Percentiles rank a stretch among this genome's conserved stretches.
These are phyloP conservation scores for Ustilago crameri DNA, from an alignment of 1,284 basidiomycete genomes.

Conservation along the genomic window DNA sequence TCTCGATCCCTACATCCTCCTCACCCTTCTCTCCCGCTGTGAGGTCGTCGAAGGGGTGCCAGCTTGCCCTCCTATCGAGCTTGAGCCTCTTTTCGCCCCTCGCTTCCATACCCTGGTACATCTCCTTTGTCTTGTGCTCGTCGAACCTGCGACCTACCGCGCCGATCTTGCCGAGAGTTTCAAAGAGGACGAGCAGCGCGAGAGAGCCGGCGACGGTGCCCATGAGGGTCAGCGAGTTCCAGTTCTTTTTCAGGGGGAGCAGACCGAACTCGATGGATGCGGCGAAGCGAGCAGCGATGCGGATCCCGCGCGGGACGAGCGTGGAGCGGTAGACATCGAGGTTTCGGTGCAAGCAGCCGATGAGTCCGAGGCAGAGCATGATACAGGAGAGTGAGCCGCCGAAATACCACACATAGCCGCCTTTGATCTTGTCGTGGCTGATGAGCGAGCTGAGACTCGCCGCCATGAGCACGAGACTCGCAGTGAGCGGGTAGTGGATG, in stretches of 20 bases:
- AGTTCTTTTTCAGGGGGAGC: slow-evolving; percentile 54
- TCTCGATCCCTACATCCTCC: slow-evolving; percentile 66
- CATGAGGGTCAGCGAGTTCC: slow-evolving; percentile 50
- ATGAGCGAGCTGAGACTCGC: slow-evolving; percentile 49
- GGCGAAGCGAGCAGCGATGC: slow-evolving; percentile 52
- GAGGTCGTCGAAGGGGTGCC: slow-evolving; percentile 66
- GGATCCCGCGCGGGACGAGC: slow-evolving; percentile 49
- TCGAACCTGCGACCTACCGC: slow-evolving; percentile 58
- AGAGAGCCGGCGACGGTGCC: slow-evolving; percentile 48
- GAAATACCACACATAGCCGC: slow-evolving; percentile 61
- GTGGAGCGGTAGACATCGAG: slow-evolving; percentile 55
- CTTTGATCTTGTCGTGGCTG: slow-evolving; percentile 22
- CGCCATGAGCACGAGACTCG: slow-evolving; percentile 58
- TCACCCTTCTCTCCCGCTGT: slow-evolving; percentile 62
- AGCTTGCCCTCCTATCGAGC: slow-evolving; percentile 41
- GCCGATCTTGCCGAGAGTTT: slow-evolving; percentile 65
- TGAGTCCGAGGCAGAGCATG: slow-evolving; percentile 51
- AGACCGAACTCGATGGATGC: slow-evolving; percentile 44
- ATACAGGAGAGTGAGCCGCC: slow-evolving; percentile 45
- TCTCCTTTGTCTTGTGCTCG: slow-evolving; percentile 35
- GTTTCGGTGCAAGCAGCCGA: slow-evolving; percentile 60
- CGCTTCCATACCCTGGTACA: slow-evolving; percentile 33
- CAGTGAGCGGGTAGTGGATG: slow-evolving; percentile 65
- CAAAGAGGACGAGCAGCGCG: slow-evolving; percentile 50
- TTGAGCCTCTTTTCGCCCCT: slow-evolving; percentile 25